Evolutionary conservation across 2,329 filamentous ascomycete species (phyloP), one percentile per base, ranked within the genome.

Genomic region (Coniochaeta ligniaria): DNA sequence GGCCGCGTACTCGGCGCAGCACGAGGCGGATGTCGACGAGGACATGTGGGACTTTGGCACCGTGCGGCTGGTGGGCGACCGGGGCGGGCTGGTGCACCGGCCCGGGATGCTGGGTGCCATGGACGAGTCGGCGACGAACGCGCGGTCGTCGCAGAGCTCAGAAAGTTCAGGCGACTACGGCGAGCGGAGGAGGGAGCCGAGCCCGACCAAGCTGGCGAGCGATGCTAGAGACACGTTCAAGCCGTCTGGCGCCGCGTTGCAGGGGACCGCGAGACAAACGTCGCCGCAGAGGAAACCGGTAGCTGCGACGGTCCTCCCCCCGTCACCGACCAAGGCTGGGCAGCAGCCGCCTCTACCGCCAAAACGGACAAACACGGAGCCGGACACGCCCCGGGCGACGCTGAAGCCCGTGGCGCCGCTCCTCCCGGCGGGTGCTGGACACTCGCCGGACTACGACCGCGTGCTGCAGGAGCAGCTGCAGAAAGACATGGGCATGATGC

Each of bases 21-120:
- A 54, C 68, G 72, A 58, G 66, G 74, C 58, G 68, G 73, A 64
- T 20, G 78, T 84, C 8, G 82, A 88, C 63, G 91, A 97, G 72
- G 95, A 98, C 72, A 85, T 98, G 71, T 99, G 95, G 95, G 95
- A 99, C 73, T 99, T 99, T 78, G 95, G 95, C 50, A 99, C 95
- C 0, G 91, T 99, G 59, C 84, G 93, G 60, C 87, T 96, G 6
- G 87, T 88, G n/a, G 84, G 83, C 35, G 85, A 88, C 59, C 82
- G 85, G 31, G 86, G 87, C 63, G 82, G 81, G 33, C 70, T 84
- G 1, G 70, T 83, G 8, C 76, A 76, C 54, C 77, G 85, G 55
- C 80, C 81, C 0, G 88, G 88, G 3, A 77, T 91, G 57, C 82
- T 85, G 17, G 82, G 89, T 66, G 80, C 86, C 0, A 86, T 96